Base-by-base conservation (phyloP, 768 basidiomycete species). In the Psilocybe cyanescens region DNA sequence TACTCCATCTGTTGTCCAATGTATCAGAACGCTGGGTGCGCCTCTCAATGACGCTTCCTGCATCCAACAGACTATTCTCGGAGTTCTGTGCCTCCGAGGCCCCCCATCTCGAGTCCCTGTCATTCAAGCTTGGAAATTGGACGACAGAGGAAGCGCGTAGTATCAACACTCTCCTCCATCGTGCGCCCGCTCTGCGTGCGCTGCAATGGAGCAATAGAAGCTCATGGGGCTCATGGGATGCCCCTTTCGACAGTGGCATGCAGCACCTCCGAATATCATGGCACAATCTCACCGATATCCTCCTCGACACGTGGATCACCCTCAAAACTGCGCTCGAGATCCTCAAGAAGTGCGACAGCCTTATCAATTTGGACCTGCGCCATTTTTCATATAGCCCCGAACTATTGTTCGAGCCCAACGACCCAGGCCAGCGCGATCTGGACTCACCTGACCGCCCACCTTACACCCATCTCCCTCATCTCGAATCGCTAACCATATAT, bases 71-170 rank as follows among this genome's bases (percentile, higher is more conserved):
- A 28, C 41, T 47, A 49, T 67, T 58, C 55, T 63, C 46, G 31
- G 55, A 37, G 37, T 33, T 44, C 52, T 69, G 30, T 62, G 61
- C 60, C 17, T 30, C 53, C 56, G 28, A 52, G 16, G 51, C 50
- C 17, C 64, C 68, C 29, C 54, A 50, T 29, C 62, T 68, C 28
- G 50, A 68, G 50, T 63, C 51, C 8, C 64, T 70, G 28, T 57
- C 59, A 3, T 51, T 73, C 17, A 62, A 62, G n/a, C 55, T 71
- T 17, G 68, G 67, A 14, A 65, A 67, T 19, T 69, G 67, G 67
- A 48, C 65, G 4, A 52, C 49, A 19, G 58, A 65, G 19, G 68
- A 68, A 35, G 60, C 64, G 17, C 35, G 45, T 6, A 52, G 62
- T 28, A 60, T 67, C 5, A 62, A 65, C 41, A 53, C 16, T 16